A percentile compares a stretch with the other conserved stretches of the same genome.
phyloP scores from a whole-genome alignment of 306 rosid species.

The Macrotyloma uniflorum region DNA sequence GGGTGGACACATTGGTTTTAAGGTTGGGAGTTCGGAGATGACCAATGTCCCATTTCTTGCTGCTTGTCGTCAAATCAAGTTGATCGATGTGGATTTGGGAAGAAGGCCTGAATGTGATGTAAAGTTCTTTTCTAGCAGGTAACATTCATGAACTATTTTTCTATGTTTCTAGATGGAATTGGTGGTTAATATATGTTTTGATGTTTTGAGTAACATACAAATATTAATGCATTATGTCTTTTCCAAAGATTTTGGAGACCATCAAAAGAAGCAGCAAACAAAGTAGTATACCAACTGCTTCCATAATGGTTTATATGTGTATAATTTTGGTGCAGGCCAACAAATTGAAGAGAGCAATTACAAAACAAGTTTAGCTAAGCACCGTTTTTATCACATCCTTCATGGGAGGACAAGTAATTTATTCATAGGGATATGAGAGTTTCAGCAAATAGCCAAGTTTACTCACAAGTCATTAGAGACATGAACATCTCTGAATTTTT shows the following conservation, averaged over 20 bases:
- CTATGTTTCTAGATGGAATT: neutral
- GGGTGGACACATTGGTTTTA: conserved; percentile 43
- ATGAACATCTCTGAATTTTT: conserved; percentile 28
- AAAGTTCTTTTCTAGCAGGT: conserved; percentile 39
- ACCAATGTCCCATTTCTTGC: conserved; percentile 36
- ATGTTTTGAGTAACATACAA: too few relatives aligned
- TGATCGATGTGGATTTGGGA: conserved; percentile 46
- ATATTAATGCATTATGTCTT: too few relatives aligned
- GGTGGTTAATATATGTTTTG: too few relatives aligned
- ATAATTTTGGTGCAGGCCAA: conserved; percentile 35
- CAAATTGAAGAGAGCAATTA: conserved; percentile 27
- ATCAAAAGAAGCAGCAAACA: too few relatives aligned
- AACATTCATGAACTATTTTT: neutral
- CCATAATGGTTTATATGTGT: too few relatives aligned
- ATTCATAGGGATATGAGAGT: neutral
- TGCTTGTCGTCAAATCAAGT: conserved; percentile 33
- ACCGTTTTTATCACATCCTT: neutral
- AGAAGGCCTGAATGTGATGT: conserved; percentile 44
- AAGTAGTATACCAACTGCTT: too few relatives aligned
- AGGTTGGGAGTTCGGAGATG: conserved; percentile 28
- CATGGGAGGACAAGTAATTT: neutral
- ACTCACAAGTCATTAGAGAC: conserved; percentile 1
- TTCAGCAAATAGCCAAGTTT: neutral
- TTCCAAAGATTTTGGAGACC: too few relatives aligned
- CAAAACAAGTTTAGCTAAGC: neutral